Conservation (phyloP, 2,329 filamentous ascomycete genomes). For the Thermothelomyces thermophilus region DNA sequence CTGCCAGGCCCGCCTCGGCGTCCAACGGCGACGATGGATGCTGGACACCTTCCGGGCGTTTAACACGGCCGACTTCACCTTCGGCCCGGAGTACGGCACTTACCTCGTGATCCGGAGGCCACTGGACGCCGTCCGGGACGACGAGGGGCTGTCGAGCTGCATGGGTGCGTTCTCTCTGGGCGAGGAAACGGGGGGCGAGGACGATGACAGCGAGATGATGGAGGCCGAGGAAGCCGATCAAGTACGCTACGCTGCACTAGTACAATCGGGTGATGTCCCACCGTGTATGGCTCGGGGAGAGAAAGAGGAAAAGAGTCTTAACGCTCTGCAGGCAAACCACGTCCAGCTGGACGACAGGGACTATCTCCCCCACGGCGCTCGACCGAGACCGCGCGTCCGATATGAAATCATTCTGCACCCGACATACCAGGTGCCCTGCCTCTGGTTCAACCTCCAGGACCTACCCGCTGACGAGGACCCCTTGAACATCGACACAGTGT, state of each 20-base stretch:
- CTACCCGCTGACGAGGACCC: constrained; percentile 49
- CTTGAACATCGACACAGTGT: constrained; percentile 62
- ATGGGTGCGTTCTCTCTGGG: constrained; percentile 42
- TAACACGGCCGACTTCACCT: constrained; percentile 35
- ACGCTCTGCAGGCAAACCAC: no score
- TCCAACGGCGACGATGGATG: constrained; percentile 48
- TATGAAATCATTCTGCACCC: constrained; percentile 72
- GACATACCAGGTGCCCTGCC: constrained; percentile 66
- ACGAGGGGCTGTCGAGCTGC: constrained; percentile 40
- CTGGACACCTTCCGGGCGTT: constrained; percentile 47
- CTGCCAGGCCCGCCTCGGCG: constrained; percentile 50
- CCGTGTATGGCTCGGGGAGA: no score
- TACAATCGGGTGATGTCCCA: not conserved
- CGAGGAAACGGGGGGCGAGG: not conserved
- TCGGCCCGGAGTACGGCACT: constrained; percentile 41
- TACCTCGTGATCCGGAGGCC: constrained; percentile 27
- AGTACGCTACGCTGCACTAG: constrained; percentile 33
- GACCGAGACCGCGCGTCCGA: constrained; percentile 40
- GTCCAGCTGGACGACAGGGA: no score
- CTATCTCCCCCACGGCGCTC: not conserved
- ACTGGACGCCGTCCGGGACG: constrained; percentile 11
- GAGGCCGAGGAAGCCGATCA: constrained; percentile 46
- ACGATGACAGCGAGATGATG: constrained; percentile 39
- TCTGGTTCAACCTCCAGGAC: constrained; percentile 65
- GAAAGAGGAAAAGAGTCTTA: no score